Base-by-base conservation (phyloP, 2,329 filamentous ascomycete genomes). In the Rasamsonia emersonii region DNA sequence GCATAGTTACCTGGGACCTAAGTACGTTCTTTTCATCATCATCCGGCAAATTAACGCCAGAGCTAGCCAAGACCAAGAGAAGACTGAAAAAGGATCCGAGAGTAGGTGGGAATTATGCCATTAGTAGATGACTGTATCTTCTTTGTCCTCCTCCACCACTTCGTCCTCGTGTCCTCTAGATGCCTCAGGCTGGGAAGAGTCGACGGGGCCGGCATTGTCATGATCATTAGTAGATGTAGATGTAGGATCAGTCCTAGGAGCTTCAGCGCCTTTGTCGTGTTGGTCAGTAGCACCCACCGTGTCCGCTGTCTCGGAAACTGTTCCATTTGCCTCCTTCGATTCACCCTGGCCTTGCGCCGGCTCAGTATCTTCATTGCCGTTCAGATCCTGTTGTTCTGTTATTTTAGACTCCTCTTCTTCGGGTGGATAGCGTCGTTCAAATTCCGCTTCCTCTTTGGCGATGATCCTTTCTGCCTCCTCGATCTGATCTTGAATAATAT, bases 121-220 rank as follows among this genome's bases (percentile, higher is more conserved):
- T 19, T 49, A 94, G 64, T 94, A 94, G 38, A 93, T 89, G 32
- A 94, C 85, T 46, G 81, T 86, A 50, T 94, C 86, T 63, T 95
- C 86, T 38, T 86, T 84, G 33, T 81, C 83, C 56, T 86, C 82
- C 33, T 91, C 77, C 43, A 93, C 70, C 35, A 89, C 79, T 49
- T 88, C 83, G 48, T 88, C 82, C 38, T 82, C 71, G 45, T 71
- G 53, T 37, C 67, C 49, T 50, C 61, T 62, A 49, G 59, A 53
- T 40, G 50, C 44, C 41, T 59, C 56, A 59, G 66, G 35, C 20
- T 51, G 42, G 38, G 35, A 42, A 37, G 50, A 51, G 35, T 38
- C 34, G 44, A 41, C 33, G 38, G 49, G 39, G 32, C 49, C 44
- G 47, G 64, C 54, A 58, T 59, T 44, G 40, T 57, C 52, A 14